Percentiles rank a stretch among this genome's conserved stretches.
Conservation (phyloP, 148 eudicot species). For the Oxyria digyna region DNA sequence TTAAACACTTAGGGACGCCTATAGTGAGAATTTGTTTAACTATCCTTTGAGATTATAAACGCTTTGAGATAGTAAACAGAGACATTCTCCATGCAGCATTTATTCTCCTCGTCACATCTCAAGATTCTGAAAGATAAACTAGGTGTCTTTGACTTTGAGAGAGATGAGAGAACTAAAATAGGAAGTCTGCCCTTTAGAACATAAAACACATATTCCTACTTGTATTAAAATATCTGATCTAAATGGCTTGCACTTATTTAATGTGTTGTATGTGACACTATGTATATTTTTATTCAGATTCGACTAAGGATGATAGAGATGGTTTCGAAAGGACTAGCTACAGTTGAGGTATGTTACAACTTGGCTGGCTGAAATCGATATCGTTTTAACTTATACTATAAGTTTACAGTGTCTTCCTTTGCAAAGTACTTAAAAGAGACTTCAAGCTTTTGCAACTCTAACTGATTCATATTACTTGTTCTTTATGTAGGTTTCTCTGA, state of each 20-base stretch:
- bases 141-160: background rate
- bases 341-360: conserved; percentile 55
- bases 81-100: background rate
- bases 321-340: conserved; percentile 79
- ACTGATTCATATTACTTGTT: conserved; percentile 3
- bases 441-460: background rate
- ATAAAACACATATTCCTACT: background rate
- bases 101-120: background rate
- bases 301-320: conserved; percentile 86
- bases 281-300: conserved; percentile 28
- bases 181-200: background rate
- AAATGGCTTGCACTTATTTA: background rate
- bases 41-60: too few species aligned
- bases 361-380: background rate
- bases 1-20: background rate
- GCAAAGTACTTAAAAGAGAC: background rate
- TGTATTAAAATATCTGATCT: background rate
- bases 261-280: background rate
- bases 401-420: background rate
- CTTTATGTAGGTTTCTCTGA: conserved; percentile 87
- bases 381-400: background rate
- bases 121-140: background rate
- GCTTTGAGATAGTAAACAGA: background rate
- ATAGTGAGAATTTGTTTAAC: background rate
- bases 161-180: background rate